These are phyloP conservation scores for Hydrangea macrophylla DNA, from an alignment of 148 eudicot genomes.

Conservation along the genomic window DNA sequence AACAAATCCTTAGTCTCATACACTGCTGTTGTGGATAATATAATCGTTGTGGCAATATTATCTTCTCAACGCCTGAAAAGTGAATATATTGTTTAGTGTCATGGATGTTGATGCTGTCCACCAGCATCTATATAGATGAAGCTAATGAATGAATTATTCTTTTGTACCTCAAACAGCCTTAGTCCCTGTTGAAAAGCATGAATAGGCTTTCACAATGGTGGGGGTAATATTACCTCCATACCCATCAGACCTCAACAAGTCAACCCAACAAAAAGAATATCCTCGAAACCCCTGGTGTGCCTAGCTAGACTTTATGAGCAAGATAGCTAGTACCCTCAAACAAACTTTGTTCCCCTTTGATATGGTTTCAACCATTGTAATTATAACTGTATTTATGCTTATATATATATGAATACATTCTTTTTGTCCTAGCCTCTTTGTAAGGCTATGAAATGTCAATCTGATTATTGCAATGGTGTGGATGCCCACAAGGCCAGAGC, in stretches of 20 bases:
- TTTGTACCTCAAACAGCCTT: too few species aligned
- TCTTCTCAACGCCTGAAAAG: neutral
- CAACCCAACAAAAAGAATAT: too few species aligned
- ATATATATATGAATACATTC: too few species aligned
- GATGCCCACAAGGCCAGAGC: too few species aligned
- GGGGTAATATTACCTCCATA: neutral
- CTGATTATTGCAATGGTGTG: neutral
- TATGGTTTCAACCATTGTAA: neutral
- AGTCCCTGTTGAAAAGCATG: too few species aligned
- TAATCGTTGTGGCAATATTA: neutral
- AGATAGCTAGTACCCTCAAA: neutral
- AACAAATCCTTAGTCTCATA: neutral
- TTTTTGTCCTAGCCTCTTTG: neutral
- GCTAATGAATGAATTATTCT: too few species aligned
- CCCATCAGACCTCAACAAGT: neutral
- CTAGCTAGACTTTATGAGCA: too few species aligned
- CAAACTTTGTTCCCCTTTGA: neutral
- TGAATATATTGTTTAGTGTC: neutral
- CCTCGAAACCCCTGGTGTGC: too few species aligned
- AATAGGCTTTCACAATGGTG: neutral
- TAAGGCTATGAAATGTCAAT: too few species aligned
- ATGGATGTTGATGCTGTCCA: neutral
- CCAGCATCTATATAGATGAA: neutral
- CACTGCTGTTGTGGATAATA: neutral
- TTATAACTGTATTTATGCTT: neutral